These are phyloP conservation scores for Chaetomium tenue DNA, from an alignment of 495 filamentous ascomycete genomes.

Conservation along the genomic window DNA sequence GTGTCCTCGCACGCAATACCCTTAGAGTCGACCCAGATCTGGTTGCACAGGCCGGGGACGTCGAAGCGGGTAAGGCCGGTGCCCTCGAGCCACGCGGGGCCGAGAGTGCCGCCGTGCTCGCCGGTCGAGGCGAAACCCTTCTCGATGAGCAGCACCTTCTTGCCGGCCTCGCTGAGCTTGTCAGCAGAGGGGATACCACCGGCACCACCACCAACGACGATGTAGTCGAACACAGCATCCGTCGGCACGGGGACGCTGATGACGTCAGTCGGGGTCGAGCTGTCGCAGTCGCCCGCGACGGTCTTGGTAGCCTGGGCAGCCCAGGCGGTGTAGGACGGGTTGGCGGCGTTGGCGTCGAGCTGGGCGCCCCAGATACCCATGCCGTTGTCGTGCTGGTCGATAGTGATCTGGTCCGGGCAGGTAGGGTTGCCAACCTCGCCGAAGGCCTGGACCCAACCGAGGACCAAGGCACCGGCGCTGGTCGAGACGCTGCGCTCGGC, in stretches of 20 bases:
- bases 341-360: constrained; percentile 42
- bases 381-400: constrained; percentile 40
- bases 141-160: constrained; percentile 65
- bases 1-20: constrained; percentile 68
- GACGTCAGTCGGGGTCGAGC: constrained; percentile 25
- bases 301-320: constrained; percentile 46
- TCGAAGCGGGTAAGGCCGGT: constrained; percentile 72
- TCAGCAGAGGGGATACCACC: constrained; percentile 66
- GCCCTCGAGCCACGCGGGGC: constrained; percentile 62
- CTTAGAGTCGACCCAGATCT: constrained; percentile 62
- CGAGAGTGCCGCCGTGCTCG: constrained; percentile 55
- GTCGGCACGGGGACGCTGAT: constrained; percentile 46
- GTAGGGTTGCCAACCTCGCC: constrained; percentile 35
- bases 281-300: constrained; percentile 39
- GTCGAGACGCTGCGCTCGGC: constrained; percentile 28
- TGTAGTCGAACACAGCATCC: constrained; percentile 60
- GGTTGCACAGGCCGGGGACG: constrained; percentile 73
- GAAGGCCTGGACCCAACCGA: constrained; percentile 40
- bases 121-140: constrained; percentile 61
- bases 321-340: constrained; percentile 53
- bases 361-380: constrained; percentile 47
- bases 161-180: constrained; percentile 60
- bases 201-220: constrained; percentile 64
- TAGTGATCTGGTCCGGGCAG: constrained; percentile 36
- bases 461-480: constrained; percentile 27